Evolutionary conservation across 768 basidiomycete species (phyloP), one percentile per base, ranked within the genome.

Genomic region (Rhizopogon salebrosus): DNA sequence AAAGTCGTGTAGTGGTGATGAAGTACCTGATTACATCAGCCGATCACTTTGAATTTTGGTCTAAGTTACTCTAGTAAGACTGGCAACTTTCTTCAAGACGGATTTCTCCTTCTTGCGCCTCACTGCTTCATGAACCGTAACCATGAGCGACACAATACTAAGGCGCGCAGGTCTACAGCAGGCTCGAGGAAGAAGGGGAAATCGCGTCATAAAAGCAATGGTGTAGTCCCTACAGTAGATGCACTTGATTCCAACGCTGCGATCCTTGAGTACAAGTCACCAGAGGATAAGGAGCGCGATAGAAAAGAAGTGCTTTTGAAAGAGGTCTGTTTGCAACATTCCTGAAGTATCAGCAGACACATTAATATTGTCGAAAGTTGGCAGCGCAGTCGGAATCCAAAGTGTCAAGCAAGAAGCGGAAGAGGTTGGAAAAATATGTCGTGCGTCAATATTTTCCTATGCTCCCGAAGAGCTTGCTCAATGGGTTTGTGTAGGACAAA

Each of bases 381-480:
- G 53, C 60, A 42, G 67, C 66, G 26, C 79, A 84, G 65, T 77
- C 82, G 8, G 80, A 87, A 41, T 81, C 80, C 3, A 89, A 87
- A 64, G 84, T 90, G 76, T 87, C 80, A 40, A 80, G 72, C 53
- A 94, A 94, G 74, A 95, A 92, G 73, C 86, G 83, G 72, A 94
- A 89, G 66, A 75, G 91, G 49, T 72, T 98, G 4, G 95, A 98
- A 57, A 91, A 91, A 57, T 98, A 93, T 62, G 94, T 98, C 61
- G 92, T 92, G 52, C 61, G 86, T 70, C 14, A 20, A 38, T 4
- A 2, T 18, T 31, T 10, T 16, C 26, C n/a, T 18, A 8, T 20
- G 13, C 29, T 52, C 38, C 27, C n/a, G 23, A 22, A 14, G 29
- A 27, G 13, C 6, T 23, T 23, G 23, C 42, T 43, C 23, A 4